phyloP scores from a whole-genome alignment of 2,329 filamentous ascomycete species.

The Penicillium glabrum region DNA sequence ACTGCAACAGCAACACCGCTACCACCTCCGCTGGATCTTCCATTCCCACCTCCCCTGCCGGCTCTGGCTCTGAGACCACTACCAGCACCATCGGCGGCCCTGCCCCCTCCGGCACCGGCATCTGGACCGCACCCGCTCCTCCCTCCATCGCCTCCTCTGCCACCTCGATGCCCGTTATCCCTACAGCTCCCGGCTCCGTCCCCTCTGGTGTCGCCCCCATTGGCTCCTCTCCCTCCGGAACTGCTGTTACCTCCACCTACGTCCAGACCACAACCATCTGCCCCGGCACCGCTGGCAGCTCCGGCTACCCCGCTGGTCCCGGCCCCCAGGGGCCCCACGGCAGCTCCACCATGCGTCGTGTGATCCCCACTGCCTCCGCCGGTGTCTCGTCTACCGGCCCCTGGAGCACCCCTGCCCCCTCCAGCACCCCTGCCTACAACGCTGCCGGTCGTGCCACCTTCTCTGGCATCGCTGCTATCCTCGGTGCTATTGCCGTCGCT shows the following conservation, averaged over 20 bases:
- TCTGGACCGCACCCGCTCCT: neutral
- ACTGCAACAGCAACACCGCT: constrained; percentile 18
- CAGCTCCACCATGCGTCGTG: constrained; percentile 6
- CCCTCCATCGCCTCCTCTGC: constrained; percentile 2
- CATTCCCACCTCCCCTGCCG: neutral
- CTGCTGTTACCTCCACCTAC: constrained; percentile 4
- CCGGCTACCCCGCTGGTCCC: neutral
- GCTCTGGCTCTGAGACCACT: constrained; percentile 7
- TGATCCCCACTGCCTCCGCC: constrained; percentile 9
- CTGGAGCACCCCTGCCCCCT: neutral
- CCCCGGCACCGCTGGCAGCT: constrained; percentile 2
- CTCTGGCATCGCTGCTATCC: constrained; percentile 21
- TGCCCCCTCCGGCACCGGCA: neutral
- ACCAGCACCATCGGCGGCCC: neutral
- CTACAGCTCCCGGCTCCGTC: neutral
- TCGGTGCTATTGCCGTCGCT: constrained; percentile 22
- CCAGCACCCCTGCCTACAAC: constrained; percentile 20
- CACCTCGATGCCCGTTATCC: neutral
- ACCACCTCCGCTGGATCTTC: neutral
- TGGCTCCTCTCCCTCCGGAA: neutral
- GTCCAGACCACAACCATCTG: constrained; percentile 9
- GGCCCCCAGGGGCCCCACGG: neutral
- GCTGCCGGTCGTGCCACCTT: constrained; percentile 25
- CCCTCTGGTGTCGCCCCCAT: constrained; percentile 3
- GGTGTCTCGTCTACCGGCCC: neutral